Evolutionary conservation across 1,284 basidiomycete species (phyloP), one percentile per base, ranked within the genome.

Genomic region (Butyriboletus appendiculatus): DNA sequence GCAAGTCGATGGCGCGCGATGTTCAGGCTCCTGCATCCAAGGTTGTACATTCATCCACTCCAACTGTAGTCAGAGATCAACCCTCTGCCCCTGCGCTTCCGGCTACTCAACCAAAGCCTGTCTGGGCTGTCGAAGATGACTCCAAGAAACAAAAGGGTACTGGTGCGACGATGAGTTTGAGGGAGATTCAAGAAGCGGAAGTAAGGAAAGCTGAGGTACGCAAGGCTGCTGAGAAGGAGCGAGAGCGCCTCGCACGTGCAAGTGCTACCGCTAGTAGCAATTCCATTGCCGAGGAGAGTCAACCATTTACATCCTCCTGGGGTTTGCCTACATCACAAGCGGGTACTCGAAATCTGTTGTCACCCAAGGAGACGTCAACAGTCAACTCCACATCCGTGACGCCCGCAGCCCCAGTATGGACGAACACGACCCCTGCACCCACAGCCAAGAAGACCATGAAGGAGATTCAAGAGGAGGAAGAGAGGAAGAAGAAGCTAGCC

Each of bases 401-500:
- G 4, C 42, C 71, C 11, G 56, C 64, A 30, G 61, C 64, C 5
- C 78, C 82, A 7, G 89, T 89, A 24, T 92, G 90, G 89, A 88
- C 86, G 10, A 83, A 78, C 49, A 69, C 82, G 14, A 68, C 73
- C 1, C 84, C 87, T 60, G 59, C 76, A 6, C 67, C 75, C 5
- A 72, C 77, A 4, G 76, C 84, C 8, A 96, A 95, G 77, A 98
- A 96, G 81, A 92, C 92, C 3, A 90, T 99, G 85, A 97, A 96
- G 78, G 95, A 99, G 76, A 99, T 99, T 45, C 94, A 98, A 71
- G 95, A 98, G 71, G 96, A 99, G 66, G 96, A 99, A 70, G 90
- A 97, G 74, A 82, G 77, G 60, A 80, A 88, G 60, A 94, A 93
- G 78, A 88, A 86, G 68, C 69, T 76, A 50, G 79, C 75, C 1